Base-by-base conservation (phyloP, 208 protist genomes). In the Crithidia fasciculata region DNA sequence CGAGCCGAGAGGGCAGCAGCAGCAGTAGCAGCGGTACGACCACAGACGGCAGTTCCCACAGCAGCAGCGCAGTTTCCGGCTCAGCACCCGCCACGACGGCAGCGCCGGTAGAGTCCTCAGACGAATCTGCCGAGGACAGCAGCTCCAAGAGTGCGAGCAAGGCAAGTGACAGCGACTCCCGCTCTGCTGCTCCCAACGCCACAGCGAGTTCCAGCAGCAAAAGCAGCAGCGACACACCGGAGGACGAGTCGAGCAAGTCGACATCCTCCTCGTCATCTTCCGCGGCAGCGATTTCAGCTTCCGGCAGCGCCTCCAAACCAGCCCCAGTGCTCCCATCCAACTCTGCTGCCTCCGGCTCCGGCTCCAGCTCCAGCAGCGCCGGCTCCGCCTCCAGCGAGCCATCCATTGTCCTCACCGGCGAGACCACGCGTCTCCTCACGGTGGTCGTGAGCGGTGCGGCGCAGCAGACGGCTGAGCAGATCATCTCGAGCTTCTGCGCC, bases 271-370 rank as follows among this genome's bases (percentile, higher is more conserved):
- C 59, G 13, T 64, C 52, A 56, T 7, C 28, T 16, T 19, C n/a
- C 9, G 13, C 44, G 66, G 58, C 45, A 66, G 69, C 69, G 58
- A 47, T 0, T 37, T 19, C 69, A 65, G 18, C 9, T 39, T 19
- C 19, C 57, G 13, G 28, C 57, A 47, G 15, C 52, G 52, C 15
- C 16, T 55, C 52, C 16, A 16, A 28, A 3, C 12, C 52, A 8
- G 9, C 6, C 52, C 16, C 43, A 37, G n/a, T 19, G 59, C 28
- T 49, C 7, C 12, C 45, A 13, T 49, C 45, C 45, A 49, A 13
- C 28, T 28, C 28, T 28, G 28, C 28, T 16, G 18, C 8, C 56
- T 63, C 41, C 45, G 16, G 12, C 19, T 54, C 44, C 59, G 0
- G 6, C n/a, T 64, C 59, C n/a, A 28, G 10, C 18, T 5, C n/a